These are phyloP conservation scores for Antitrichia curtipendula DNA, from an alignment of 225 moss, liverwort and hornwort genomes.

Conservation along the genomic window DNA sequence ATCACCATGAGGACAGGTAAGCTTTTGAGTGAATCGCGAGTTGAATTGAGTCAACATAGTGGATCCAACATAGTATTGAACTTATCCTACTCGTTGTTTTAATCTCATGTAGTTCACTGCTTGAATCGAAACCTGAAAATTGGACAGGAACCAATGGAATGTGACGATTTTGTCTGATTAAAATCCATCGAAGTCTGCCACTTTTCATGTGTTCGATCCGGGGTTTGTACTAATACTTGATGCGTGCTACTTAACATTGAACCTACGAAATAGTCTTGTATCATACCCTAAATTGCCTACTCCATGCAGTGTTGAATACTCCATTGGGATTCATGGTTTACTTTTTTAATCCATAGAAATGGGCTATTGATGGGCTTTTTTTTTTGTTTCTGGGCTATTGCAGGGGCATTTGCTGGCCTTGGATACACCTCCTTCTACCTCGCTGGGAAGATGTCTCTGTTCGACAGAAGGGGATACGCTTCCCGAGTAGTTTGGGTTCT, in stretches of 20 bases:
- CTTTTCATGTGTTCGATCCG: neutral
- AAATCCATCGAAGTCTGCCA: no score
- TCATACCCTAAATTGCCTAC: neutral
- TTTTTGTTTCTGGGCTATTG: neutral
- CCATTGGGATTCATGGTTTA: neutral
- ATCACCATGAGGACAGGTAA: no score
- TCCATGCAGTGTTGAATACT: neutral
- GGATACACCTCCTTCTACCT: slow-evolving; percentile 18
- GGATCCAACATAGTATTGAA: no score
- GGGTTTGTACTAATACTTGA: no score
- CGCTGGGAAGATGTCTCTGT: slow-evolving; percentile 26
- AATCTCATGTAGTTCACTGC: neutral
- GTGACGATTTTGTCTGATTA: neutral
- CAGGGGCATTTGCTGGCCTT: slow-evolving; percentile 51
- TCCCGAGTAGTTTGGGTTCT: slow-evolving; percentile 39
- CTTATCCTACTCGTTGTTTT: neutral
- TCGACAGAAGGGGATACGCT: slow-evolving; percentile 31
- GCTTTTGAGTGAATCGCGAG: neutral
- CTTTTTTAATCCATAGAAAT: no score
- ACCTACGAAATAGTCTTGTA: neutral
- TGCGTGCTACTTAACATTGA: no score
- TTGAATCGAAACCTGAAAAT: neutral
- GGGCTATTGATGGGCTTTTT: neutral
- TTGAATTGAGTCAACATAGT: neutral
- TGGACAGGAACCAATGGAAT: no score